These are phyloP conservation scores for Hypoxylon subgilvum DNA, from an alignment of 495 filamentous ascomycete genomes.

Conservation along the genomic window DNA sequence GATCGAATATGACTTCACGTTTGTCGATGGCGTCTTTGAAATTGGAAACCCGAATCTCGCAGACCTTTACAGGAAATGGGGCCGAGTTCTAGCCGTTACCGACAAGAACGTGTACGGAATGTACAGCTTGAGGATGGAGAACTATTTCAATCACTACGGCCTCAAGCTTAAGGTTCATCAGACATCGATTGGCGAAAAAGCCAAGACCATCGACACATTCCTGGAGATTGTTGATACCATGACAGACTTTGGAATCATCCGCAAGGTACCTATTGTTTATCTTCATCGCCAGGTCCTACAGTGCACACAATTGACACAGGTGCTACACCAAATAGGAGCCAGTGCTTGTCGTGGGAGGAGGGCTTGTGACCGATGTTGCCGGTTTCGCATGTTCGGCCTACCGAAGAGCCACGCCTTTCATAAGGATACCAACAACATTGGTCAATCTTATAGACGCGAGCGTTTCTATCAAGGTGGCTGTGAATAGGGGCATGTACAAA, in stretches of 20 bases:
- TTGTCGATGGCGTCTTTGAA: slow-evolving; percentile 68
- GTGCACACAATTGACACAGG: background rate
- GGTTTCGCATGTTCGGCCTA: slow-evolving; percentile 69
- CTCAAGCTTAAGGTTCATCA: slow-evolving; percentile 64
- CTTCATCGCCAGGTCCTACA: too few species aligned
- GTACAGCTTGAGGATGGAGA: slow-evolving; percentile 63
- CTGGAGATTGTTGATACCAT: slow-evolving; percentile 67
- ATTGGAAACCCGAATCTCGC: slow-evolving; percentile 58
- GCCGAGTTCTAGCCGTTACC: slow-evolving; percentile 63
- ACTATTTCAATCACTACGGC: slow-evolving; percentile 62
- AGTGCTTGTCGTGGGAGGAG: slow-evolving; percentile 68
- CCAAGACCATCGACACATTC: slow-evolving; percentile 66
- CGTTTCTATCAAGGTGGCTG: slow-evolving; percentile 68
- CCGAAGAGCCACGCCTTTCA: slow-evolving; percentile 61
- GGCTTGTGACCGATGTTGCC: slow-evolving; percentile 69
- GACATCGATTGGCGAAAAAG: slow-evolving; percentile 69
- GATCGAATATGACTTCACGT: slow-evolving; percentile 71
- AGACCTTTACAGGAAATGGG: slow-evolving; percentile 63
- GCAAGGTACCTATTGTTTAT: slow-evolving; percentile 60
- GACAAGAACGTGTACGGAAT: slow-evolving; percentile 65
- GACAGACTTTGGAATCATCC: slow-evolving; percentile 68
- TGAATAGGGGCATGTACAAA: slow-evolving; percentile 71
- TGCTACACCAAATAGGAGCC: slow-evolving; percentile 54
- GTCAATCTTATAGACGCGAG: slow-evolving; percentile 72
- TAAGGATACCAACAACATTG: slow-evolving; percentile 67